Evolutionary conservation across 164 flowering plant genomes (phyloP).

Genomic region (Aristolochia fimbriata): DNA sequence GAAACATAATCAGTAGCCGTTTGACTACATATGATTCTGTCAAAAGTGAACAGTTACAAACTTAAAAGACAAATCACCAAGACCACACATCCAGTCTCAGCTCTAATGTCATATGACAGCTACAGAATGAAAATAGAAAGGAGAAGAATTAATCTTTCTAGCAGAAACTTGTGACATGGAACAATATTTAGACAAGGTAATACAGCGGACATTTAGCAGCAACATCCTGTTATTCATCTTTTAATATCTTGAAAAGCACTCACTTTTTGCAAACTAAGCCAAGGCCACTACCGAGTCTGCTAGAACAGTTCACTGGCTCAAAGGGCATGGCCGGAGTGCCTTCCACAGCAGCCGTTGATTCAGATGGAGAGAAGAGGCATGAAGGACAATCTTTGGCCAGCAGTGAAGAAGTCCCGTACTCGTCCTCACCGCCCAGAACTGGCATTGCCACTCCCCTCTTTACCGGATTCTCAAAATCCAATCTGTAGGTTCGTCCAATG

Average conservation of each 20-base stretch:
- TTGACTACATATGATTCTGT: no score
- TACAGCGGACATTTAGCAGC: no score
- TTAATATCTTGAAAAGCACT: conserved; percentile 5
- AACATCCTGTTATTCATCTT: no score
- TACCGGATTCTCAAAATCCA: conserved; percentile 52
- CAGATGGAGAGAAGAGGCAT: conserved; percentile 39
- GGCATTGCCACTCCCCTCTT: conserved; percentile 76
- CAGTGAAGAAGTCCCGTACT: conserved; percentile 47
- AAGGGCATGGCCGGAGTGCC: conserved; percentile 20
- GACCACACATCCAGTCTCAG: no score
- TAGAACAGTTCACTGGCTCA: conserved; percentile 41
- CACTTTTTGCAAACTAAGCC: conserved; percentile 56
- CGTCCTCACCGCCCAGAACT: conserved; percentile 64
- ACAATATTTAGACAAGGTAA: no score
- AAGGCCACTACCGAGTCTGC: conserved; percentile 28
- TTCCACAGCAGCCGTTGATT: conserved; percentile 5
- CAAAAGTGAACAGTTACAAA: no score
- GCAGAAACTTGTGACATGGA: neutral
- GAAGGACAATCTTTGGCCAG: conserved; percentile 37
- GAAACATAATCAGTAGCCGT: no score
- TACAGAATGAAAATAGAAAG: no score
- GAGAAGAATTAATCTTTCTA: no score
- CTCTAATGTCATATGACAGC: no score
- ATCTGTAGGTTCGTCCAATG: conserved; percentile 62
- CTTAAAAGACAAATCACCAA: no score